Conservation (phyloP, 331 rosid genomes). For the Pyrus hybrid region DNA sequence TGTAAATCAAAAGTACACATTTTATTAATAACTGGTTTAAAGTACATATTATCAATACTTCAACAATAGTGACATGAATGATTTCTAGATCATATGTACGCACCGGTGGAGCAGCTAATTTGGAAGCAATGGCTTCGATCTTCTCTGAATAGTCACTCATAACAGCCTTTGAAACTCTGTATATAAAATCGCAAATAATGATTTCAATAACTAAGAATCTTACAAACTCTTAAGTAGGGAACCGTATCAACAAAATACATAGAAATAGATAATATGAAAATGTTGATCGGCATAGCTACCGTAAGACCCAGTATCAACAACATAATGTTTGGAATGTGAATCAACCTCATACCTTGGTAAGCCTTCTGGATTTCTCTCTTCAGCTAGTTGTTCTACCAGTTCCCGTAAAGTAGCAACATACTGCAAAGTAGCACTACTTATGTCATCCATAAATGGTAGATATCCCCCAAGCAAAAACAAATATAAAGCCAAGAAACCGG, state of each 20-base stretch:
- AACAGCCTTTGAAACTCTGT: constrained; percentile 70
- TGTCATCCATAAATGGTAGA: not conserved
- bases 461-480: not conserved
- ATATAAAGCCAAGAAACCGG: not conserved
- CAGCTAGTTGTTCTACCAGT: constrained; percentile 72
- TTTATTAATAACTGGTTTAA: not conserved
- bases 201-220: not conserved
- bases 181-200: not conserved
- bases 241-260: not conserved
- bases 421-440: constrained; percentile 30
- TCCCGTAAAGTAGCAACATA: constrained; percentile 83
- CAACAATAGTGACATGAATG: not conserved
- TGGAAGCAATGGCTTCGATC: constrained; percentile 75
- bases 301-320: too few relatives aligned
- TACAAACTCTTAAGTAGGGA: not conserved
- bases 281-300: not conserved
- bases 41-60: not conserved
- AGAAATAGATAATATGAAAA: not conserved
- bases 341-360: constrained; percentile 36
- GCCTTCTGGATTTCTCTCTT: constrained; percentile 74
- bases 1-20: not conserved
- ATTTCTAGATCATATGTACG: constrained; percentile 11
- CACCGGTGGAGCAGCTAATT: constrained; percentile 41
- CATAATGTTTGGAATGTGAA: not conserved
- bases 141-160: constrained; percentile 74